These are phyloP conservation scores for Capronia epimyces DNA, from an alignment of 2,329 filamentous ascomycete genomes.

Conservation along the genomic window DNA sequence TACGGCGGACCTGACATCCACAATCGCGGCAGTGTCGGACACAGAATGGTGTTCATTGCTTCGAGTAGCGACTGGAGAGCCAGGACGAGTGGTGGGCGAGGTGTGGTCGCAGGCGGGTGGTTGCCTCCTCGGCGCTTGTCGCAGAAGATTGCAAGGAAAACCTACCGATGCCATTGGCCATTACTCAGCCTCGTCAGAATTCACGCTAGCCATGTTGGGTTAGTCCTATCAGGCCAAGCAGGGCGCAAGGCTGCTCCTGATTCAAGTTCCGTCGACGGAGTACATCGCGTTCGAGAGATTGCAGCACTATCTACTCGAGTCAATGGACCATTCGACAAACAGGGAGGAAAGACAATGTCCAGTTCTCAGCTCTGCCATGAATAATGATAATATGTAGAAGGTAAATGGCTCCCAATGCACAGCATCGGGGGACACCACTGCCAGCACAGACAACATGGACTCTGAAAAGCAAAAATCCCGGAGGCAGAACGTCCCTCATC, in stretches of 20 bases:
- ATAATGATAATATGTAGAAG: no score
- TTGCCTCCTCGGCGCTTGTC: slow-evolving; percentile 1
- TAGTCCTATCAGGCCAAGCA: neutral
- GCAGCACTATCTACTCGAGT: no score
- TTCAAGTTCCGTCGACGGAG: no score
- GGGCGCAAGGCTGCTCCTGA: neutral
- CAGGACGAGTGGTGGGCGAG: neutral
- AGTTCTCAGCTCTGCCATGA: no score
- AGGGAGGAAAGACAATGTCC: no score
- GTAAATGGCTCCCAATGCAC: no score
- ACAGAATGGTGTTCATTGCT: neutral
- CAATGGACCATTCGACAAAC: no score
- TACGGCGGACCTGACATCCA: neutral
- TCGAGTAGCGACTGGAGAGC: neutral
- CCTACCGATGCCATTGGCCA: neutral
- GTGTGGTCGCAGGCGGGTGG: neutral
- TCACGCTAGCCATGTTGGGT: neutral
- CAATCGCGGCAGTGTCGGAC: slow-evolving; percentile 11
- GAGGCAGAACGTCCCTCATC: no score
- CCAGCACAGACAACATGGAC: no score
- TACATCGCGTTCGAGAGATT: no score
- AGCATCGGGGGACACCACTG: no score
- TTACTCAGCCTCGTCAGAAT: neutral
- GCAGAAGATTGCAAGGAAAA: neutral
- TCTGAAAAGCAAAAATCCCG: no score